Base-by-base conservation (phyloP, 2,329 filamentous ascomycete species). In the Paecilomyces niveus region DNA sequence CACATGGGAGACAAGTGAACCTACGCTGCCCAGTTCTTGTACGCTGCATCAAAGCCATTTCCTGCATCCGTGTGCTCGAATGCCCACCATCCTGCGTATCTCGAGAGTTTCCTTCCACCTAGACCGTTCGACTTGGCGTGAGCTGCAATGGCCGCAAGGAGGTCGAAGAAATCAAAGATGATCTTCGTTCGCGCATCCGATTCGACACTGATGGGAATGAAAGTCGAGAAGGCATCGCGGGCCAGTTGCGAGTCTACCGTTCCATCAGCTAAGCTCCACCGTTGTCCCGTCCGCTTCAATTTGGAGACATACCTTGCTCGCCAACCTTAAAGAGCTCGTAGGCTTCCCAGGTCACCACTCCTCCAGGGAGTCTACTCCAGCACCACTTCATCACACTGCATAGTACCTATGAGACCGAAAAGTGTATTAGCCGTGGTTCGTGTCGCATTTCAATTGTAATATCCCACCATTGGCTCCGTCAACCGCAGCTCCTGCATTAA, bases 371-470 rank as follows among this genome's bases (percentile, higher is more conserved):
- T 76, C 94, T 86, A 72, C 90, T 92, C 94, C 94, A 99, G 75
- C 93, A 97, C 94, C 94, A 99, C 80, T 97, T 99, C 64, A 94
- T 82, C 50, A 97, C 92, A 67, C 92, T 94, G 63, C 92, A 92
- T 57, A 99, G 84, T 58, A 96, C 92, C 91, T 96, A 57, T 24
- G 56, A 61, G 31, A 59, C 24, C 62, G 54, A 56, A 56, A 59
- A 57, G 58, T 21, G 31, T 55, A 55, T 58, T 11, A 64, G 58
- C 24, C n/a, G 7, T 21, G 1, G 15, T 9, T 45, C n/a, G 57
- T 39, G 11, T 39, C 2, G 39, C 49, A 49, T 32, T 21, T 24
- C 33, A 11, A 54, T 56, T 53, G 26, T 54, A 57, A 54, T 56
- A 61, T 68, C 85, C 64, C 81, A 97, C 93, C 88, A 96, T 91